Conservation (phyloP, 768 basidiomycete species). For the Tricholoma matsutake region DNA sequence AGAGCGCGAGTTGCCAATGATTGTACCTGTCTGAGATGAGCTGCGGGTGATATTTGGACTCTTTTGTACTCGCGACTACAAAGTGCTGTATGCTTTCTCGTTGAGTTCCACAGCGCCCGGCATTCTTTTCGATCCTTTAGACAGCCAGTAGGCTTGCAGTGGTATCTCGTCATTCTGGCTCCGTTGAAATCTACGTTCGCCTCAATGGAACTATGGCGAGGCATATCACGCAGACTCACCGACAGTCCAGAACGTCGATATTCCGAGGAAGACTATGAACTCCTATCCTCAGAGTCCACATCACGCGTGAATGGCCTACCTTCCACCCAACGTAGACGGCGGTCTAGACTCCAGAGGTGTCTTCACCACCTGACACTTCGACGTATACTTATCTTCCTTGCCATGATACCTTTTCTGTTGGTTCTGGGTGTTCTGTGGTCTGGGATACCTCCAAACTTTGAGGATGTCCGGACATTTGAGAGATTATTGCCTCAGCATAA, state of each 20-base stretch:
- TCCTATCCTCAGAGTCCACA: constrained; percentile 11
- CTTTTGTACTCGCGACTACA: neutral
- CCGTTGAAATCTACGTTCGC: neutral
- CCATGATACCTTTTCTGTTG: constrained; percentile 15
- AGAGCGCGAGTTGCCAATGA: neutral
- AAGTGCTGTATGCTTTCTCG: neutral
- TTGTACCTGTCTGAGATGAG: neutral
- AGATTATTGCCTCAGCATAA: constrained; percentile 20
- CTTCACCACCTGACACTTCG: constrained; percentile 14
- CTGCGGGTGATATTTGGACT: neutral
- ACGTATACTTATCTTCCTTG: constrained; percentile 15
- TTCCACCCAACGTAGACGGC: constrained; percentile 9
- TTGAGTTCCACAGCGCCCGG: neutral
- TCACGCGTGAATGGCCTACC: neutral
- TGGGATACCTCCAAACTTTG: constrained; percentile 22
- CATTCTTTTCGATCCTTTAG: neutral
- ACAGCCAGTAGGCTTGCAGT: neutral
- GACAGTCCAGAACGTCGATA: constrained; percentile 12
- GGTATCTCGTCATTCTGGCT: neutral
- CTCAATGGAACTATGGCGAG: constrained; percentile 20
- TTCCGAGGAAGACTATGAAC: constrained; percentile 22
- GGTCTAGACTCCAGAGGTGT: constrained; percentile 11
- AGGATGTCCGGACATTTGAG: constrained; percentile 20
- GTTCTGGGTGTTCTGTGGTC: constrained; percentile 18
- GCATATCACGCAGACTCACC: constrained; percentile 14